These are phyloP conservation scores for Chamaecrista fasciculata DNA, from an alignment of 306 rosid genomes.

Conservation along the genomic window DNA sequence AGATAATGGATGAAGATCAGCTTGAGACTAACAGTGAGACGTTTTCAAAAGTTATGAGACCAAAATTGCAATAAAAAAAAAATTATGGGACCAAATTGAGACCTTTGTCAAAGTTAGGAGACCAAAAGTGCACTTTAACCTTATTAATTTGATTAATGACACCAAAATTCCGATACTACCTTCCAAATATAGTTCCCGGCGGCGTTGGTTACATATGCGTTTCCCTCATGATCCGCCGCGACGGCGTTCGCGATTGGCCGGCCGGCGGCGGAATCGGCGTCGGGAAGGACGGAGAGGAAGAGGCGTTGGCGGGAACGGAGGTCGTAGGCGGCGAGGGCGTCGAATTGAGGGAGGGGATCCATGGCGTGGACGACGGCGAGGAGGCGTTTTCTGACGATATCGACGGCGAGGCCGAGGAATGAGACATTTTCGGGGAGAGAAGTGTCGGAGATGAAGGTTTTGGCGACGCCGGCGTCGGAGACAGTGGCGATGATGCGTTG, in stretches of 20 bases:
- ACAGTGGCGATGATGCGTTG: constrained; percentile 58
- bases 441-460: constrained; percentile 62
- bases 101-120: too few species aligned
- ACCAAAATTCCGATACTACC: too few species aligned
- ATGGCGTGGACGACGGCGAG: constrained; percentile 56
- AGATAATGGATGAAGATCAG: too few species aligned
- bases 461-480: constrained; percentile 65
- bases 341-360: constrained; percentile 51
- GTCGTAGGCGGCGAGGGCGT: constrained; percentile 87
- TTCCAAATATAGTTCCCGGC: constrained; percentile 73
- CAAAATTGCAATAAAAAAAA: too few species aligned
- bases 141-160: too few species aligned
- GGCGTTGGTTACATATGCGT: constrained; percentile 81
- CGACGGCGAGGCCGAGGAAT: constrained; percentile 63
- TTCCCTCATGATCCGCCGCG: constrained; percentile 61
- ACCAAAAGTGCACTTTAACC: too few species aligned
- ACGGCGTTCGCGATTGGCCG: constrained; percentile 66
- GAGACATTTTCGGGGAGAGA: constrained; percentile 67
- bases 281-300: constrained; percentile 57
- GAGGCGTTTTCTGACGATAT: constrained; percentile 54
- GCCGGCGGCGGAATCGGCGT: background rate
- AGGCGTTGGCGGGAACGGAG: constrained; percentile 51
- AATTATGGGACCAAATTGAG: too few species aligned
- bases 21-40: too few species aligned
- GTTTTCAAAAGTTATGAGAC: too few species aligned